Evolutionary conservation across 805 yeast genomes (phyloP).

Genomic region (Pichia insulana): DNA sequence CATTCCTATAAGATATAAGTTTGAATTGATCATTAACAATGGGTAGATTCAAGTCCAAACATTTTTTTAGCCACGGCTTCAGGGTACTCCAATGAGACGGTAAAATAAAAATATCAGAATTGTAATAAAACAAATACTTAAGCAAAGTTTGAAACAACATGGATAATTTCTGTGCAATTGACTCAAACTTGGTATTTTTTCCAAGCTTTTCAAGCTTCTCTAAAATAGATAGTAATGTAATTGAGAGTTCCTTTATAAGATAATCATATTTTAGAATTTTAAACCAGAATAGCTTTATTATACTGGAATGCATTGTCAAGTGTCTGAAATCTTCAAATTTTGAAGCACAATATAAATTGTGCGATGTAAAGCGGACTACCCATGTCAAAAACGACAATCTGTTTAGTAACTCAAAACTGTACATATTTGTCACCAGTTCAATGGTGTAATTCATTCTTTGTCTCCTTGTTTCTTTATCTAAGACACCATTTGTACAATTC

Average conservation of each 20-base stretch:
- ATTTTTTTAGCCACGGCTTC: conserved; percentile 38
- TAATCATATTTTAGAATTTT: conserved; percentile 49
- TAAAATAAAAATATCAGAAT: conserved; percentile 53
- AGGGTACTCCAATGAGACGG: conserved; percentile 55
- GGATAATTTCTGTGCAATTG: conserved; percentile 16
- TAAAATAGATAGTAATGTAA: conserved; percentile 36
- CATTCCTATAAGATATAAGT: conserved; percentile 57
- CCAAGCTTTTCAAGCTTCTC: conserved; percentile 16
- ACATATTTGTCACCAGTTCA: conserved; percentile 54
- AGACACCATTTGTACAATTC: conserved; percentile 27
- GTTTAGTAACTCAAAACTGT: conserved; percentile 60
- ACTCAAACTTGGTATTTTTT: conserved; percentile 10
- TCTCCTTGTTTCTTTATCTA: conserved; percentile 33
- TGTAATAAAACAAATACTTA: conserved; percentile 36
- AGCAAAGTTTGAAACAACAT: conserved; percentile 27
- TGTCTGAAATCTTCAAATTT: conserved; percentile 17
- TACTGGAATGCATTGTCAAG: conserved; percentile 32
- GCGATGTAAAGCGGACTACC: conserved; percentile 43
- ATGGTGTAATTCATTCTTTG: conserved; percentile 50
- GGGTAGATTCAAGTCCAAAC: conserved; percentile 27
- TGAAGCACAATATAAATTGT: conserved; percentile 14
- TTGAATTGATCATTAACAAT: conserved; percentile 41
- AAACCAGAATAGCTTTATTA: conserved; percentile 64
- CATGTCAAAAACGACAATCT: conserved; percentile 52
- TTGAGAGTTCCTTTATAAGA: conserved; percentile 57